phyloP scores from a whole-genome alignment of 1,284 basidiomycete genomes.

The Cryptococcus jaspeensis region DNA sequence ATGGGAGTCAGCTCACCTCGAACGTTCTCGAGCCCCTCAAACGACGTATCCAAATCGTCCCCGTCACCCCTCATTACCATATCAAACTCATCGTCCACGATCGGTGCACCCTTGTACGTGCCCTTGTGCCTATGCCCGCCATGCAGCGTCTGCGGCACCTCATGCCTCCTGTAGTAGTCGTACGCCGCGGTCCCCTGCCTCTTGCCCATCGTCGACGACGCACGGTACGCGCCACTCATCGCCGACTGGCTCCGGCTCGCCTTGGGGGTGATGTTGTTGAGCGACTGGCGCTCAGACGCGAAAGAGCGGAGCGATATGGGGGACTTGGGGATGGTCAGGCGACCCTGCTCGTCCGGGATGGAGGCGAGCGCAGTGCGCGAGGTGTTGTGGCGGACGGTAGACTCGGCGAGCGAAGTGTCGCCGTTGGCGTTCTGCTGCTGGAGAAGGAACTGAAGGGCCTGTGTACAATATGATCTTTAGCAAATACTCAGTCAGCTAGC shows the following conservation, averaged over 20 bases:
- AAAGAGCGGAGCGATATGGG: constrained; percentile 42
- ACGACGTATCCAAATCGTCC: constrained; percentile 73
- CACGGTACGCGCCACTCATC: constrained; percentile 58
- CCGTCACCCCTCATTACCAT: constrained; percentile 58
- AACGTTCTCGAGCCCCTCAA: constrained; percentile 91
- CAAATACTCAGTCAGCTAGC: neutral
- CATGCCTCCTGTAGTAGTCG: constrained; percentile 74
- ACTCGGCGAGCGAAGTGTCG: constrained; percentile 17
- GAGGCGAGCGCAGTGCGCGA: constrained; percentile 27
- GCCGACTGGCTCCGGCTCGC: constrained; percentile 46
- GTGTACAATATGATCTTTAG: constrained; percentile 6
- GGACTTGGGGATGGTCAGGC: constrained; percentile 23
- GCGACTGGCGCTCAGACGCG: constrained; percentile 24
- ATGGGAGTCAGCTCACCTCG: constrained; percentile 50
- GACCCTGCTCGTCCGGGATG: constrained; percentile 45
- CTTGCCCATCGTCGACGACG: constrained; percentile 60
- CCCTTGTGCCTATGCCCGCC: constrained; percentile 48
- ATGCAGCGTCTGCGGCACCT: constrained; percentile 36
- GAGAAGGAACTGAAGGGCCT: constrained; percentile 46
- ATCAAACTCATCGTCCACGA: constrained; percentile 62
- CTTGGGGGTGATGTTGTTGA: constrained; percentile 40
- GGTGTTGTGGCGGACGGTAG: constrained; percentile 14
- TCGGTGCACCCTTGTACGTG: constrained; percentile 38
- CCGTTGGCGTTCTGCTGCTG: constrained; percentile 32
- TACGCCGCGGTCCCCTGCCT: constrained; percentile 83